Conservation (phyloP, 306 rosid genomes). For the Pyrus bretschneideri region DNA sequence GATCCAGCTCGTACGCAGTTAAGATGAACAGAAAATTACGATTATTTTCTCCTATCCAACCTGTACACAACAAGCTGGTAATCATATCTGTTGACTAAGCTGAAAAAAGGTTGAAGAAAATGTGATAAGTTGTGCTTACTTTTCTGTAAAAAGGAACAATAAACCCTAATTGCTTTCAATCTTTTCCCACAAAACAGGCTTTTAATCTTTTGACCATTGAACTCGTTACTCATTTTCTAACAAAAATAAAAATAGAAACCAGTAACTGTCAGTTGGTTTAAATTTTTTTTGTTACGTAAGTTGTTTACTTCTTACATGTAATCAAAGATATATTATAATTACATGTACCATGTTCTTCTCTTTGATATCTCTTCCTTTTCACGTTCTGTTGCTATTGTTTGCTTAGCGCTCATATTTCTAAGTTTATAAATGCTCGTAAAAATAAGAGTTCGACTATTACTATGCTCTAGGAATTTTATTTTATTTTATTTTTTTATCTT, state of each 20-base stretch:
- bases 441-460: too few relatives aligned
- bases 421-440: too few relatives aligned
- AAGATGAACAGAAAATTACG: neutral
- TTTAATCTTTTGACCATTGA: conserved; percentile 60
- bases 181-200: conserved; percentile 35
- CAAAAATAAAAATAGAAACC: neutral
- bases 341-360: neutral
- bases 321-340: too few relatives aligned
- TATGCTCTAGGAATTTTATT: neutral
- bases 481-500: neutral
- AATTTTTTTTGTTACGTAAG: conserved; percentile 30
- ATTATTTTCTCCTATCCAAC: conserved; percentile 27
- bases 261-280: neutral
- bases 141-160: conserved; percentile 27
- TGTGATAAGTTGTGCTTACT: conserved; percentile 29
- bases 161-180: conserved; percentile 39
- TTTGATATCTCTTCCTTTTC: too few relatives aligned
- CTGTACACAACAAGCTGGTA: conserved; percentile 52
- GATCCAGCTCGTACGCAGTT: conserved; percentile 48
- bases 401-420: neutral
- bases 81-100: conserved; percentile 73
- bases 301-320: conserved; percentile 35
- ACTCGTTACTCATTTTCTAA: conserved; percentile 18
- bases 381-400: too few relatives aligned
- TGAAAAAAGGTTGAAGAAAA: conserved; percentile 25